Evolutionary conservation across 495 filamentous ascomycete species (phyloP), one percentile per base, ranked within the genome.

Genomic region (Oidiodendron maius): DNA sequence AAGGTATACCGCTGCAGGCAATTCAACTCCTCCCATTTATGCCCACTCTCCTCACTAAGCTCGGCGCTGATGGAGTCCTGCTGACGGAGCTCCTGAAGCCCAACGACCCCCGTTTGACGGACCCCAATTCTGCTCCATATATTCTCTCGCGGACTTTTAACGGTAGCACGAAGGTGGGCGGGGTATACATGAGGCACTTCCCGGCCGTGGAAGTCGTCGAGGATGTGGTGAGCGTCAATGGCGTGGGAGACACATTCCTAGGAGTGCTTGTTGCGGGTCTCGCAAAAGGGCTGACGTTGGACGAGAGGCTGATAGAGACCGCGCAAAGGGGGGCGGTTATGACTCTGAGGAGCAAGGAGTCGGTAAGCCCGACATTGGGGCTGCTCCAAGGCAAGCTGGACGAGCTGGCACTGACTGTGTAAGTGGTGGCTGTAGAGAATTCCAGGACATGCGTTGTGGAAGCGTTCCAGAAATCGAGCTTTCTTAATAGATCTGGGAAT

Each of bases 231-330:
- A 91, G 86, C 52, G 93, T 96, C 11, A 98, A 96, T 61, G 93
- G 91, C 0, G 90, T 89, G 0, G 93, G 93, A 4, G 93, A 98
- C 67, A 97, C 93, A 0, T 87, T 96, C 54, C 68, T 93, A 2
- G 93, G 91, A 3, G 84, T 87, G 13, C 34, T 95, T 25, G 67
- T 95, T 18, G 82, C 89, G 1, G 85, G 86, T 2, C 48, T 78
- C 48, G 67, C 72, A 15, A 65, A 64, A 50, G 77, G 74, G 4
- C 64, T 64, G 3, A 67, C 58, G 57, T 56, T 81, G 17, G 63
- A 72, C 42, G 60, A 80, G 24, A 17, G 32, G 4, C 21, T 61
- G 34, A 55, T 61, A 16, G 25, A 49, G 30, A 6, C 53, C 40
- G 84, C 82, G 42, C 91, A 96, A 67, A 75, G 75, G 62, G 91